These are phyloP conservation scores for Globisporangium middletonii DNA, from an alignment of 352 stramenopile species.

Conservation along the genomic window DNA sequence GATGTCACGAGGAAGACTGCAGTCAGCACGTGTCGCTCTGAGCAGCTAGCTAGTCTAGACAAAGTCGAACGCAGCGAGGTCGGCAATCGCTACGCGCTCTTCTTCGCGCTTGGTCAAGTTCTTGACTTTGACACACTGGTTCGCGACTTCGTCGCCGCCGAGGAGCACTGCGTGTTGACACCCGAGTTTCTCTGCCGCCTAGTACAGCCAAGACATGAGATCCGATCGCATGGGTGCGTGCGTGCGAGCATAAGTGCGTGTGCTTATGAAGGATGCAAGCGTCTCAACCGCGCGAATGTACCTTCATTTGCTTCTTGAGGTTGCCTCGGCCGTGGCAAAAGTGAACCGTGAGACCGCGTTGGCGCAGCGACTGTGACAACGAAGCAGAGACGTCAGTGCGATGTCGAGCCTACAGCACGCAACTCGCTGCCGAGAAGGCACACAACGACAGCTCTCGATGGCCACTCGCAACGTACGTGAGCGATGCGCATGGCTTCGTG, in stretches of 20 bases:
- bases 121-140: constrained; percentile 68
- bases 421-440: not conserved
- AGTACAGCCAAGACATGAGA: not conserved
- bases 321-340: constrained; percentile 73
- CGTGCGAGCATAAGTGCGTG: not conserved
- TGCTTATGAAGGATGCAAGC: not conserved
- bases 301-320: constrained; percentile 90
- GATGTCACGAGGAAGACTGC: no score
- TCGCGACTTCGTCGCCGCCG: constrained; percentile 59
- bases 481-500: constrained; percentile 60
- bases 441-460: not conserved
- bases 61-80: constrained; percentile 28
- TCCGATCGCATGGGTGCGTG: not conserved
- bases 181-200: constrained; percentile 66
- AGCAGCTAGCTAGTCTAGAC: not conserved
- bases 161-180: constrained; percentile 72
- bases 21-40: no score
- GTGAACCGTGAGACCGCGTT: constrained; percentile 61
- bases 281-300: constrained; percentile 5
- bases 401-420: no score
- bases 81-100: constrained; percentile 26
- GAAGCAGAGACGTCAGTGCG: not conserved
- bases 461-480: constrained; percentile 22
- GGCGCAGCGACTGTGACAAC: constrained; percentile 37
- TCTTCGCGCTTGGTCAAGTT: constrained; percentile 61